Base-by-base conservation (phyloP, 2,329 filamentous ascomycete genomes). In the Fusarium tricinctum region DNA sequence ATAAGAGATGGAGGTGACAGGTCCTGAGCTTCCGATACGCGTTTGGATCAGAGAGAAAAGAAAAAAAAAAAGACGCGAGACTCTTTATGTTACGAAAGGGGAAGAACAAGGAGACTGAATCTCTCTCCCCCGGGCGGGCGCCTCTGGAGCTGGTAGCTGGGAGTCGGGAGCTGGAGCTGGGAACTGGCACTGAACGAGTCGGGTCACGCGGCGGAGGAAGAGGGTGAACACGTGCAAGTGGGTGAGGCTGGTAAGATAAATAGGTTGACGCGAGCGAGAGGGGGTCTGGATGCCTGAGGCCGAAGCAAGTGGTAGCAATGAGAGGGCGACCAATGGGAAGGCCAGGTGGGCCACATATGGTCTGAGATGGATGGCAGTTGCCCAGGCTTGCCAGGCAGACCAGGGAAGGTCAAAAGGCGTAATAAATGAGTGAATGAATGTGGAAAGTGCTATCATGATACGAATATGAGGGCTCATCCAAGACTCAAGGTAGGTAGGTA, bases 171-270 rank as follows among this genome's bases (percentile, higher is more conserved):
- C 46, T 50, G 33, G 55, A 63, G 47, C 67, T 72, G 60, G 60
- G 53, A 56, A 66, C 64, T 63, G 61, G 32, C 60, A 66, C 64
- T 61, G 61, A 69, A 64, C 59, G 72, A 75, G 68, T 71, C 75
- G 73, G 77, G 78, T 81, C 79, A 81, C 78, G 79, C 77, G 79
- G 78, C 73, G 70, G 73, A 71, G 70, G 72, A 77, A 75, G 71
- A 75, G 72, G 72, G 73, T 74, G 74, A 80, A 78, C 79, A 80
- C 79, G 79, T 80, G 79, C 78, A 78, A 76, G 73, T 77, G 75
- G 74, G 76, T 77, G 76, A 75, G 75, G 75, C 69, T 73, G 75
- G 70, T 66, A 71, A 72, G 73, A 78, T 78, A 78, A 78, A 78
- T 78, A 78, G 66, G 35, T 64, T 35, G 61, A 64, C 64, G 60